These are phyloP conservation scores for Trichoderma lentiforme DNA, from an alignment of 2,329 filamentous ascomycete genomes.

Conservation along the genomic window DNA sequence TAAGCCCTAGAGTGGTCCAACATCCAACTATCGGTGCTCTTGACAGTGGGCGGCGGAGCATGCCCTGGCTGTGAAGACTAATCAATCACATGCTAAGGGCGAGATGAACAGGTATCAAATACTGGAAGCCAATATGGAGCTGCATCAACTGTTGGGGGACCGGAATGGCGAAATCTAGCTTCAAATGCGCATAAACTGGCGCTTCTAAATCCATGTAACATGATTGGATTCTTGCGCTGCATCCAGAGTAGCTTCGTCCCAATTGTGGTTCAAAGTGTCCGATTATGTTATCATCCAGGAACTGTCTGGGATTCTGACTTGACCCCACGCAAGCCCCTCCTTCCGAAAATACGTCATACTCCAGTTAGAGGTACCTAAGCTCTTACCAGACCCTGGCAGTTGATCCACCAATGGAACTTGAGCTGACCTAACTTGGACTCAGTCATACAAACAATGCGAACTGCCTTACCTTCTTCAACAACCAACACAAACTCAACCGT, in stretches of 20 bases:
- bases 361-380: background rate
- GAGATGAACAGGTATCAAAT: background rate
- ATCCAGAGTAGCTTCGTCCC: background rate
- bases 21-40: background rate
- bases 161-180: background rate
- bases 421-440: no score
- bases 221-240: background rate
- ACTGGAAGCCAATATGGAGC: background rate
- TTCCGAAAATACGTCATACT: background rate
- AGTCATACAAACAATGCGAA: no score
- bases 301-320: background rate
- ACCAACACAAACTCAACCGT: background rate
- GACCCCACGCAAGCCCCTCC: background rate
- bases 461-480: background rate
- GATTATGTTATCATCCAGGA: background rate
- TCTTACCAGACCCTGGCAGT: background rate
- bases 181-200: background rate
- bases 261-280: background rate
- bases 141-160: background rate
- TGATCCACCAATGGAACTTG: no score
- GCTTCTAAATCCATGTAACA: background rate
- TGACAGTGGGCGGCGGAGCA: background rate
- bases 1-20: background rate
- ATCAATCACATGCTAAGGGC: background rate
- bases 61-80: background rate